Conservation (phyloP, 257 asterid species). For the Nyctanthes arbortristis region DNA sequence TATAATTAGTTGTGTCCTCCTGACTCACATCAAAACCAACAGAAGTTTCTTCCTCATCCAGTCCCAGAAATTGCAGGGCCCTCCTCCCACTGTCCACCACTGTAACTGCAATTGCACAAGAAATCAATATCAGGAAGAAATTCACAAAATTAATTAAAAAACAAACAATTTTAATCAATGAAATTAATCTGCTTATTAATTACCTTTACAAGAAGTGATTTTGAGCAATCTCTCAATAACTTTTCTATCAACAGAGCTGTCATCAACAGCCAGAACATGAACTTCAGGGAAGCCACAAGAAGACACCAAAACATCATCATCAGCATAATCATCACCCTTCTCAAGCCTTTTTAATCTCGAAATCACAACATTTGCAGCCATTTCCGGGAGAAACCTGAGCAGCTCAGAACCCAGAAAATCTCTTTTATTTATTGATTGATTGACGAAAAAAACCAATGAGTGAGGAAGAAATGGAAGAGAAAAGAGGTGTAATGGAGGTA, state of each 20-base stretch:
- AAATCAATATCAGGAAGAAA: conserved; percentile 4
- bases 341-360: conserved; percentile 52
- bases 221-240: conserved; percentile 66
- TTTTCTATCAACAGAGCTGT: conserved; percentile 61
- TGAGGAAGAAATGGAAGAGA: conserved; percentile 14
- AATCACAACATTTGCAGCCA: conserved; percentile 57
- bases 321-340: conserved; percentile 30
- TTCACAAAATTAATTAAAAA: not conserved
- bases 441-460: not conserved
- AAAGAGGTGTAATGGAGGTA: conserved; percentile 24
- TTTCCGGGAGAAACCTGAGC: conserved; percentile 18
- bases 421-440: conserved; percentile 21
- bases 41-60: conserved; percentile 65
- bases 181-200: not conserved
- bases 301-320: conserved; percentile 32
- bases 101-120: conserved; percentile 55
- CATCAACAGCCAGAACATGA: conserved; percentile 78
- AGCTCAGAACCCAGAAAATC: conserved; percentile 31
- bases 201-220: conserved; percentile 70
- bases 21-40: conserved; percentile 61
- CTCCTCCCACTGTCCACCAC: conserved; percentile 91
- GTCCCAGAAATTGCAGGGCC: conserved; percentile 82
- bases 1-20: not conserved
- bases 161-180: too few species aligned
- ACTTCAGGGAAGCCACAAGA: conserved; percentile 40